Conservation (phyloP, 257 asterid genomes). For the Cruciata laevipes region DNA sequence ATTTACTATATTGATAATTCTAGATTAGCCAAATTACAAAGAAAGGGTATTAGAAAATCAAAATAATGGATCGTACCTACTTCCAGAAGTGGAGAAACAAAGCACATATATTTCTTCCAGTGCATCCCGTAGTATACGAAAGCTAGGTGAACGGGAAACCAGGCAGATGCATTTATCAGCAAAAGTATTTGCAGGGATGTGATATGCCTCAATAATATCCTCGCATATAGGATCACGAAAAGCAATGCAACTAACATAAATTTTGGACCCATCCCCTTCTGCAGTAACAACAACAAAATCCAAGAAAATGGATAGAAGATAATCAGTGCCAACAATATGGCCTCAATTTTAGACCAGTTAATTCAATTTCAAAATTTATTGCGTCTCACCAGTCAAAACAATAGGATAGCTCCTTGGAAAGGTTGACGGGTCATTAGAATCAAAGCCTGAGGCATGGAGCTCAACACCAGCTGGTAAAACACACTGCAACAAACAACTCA, state of each 20-base stretch:
- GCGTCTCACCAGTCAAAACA: conserved; percentile 45
- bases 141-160: conserved; percentile 78
- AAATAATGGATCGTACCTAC: conserved; percentile 47
- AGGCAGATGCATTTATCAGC: conserved; percentile 89
- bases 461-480: conserved; percentile 85
- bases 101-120: conserved; percentile 75
- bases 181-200: conserved; percentile 51
- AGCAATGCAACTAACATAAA: conserved; percentile 80
- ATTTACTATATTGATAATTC: neutral
- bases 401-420: conserved; percentile 76
- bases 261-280: conserved; percentile 92
- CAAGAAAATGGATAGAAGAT: conserved; percentile 1
- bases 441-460: conserved; percentile 52
- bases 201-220: conserved; percentile 76
- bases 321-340: neutral
- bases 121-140: conserved; percentile 66
- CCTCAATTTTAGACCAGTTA: neutral
- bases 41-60: neutral
- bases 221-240: conserved; percentile 80
- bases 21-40: neutral
- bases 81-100: conserved; percentile 73
- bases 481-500: conserved; percentile 32
- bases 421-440: conserved; percentile 38
- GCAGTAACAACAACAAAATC: conserved; percentile 6
- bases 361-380: neutral